Evolutionary conservation across 106 monocot genomes (phyloP).

Genomic region (Dendrobium catenatum): DNA sequence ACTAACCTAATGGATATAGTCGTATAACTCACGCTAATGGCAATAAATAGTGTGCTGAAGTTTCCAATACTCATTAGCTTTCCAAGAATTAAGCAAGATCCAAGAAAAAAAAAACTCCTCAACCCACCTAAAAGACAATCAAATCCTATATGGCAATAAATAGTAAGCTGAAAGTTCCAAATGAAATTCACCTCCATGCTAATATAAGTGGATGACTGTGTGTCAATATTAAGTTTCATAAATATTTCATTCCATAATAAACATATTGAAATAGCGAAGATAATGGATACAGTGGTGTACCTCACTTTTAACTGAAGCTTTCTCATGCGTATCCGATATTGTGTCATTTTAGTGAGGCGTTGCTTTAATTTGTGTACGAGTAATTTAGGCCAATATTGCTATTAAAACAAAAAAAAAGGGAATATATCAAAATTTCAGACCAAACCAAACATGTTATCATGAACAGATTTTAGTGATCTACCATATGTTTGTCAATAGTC

Average conservation of each 20-base stretch:
- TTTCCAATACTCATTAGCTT: too few relatives aligned
- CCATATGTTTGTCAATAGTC: constrained; percentile 82
- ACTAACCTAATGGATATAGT: constrained; percentile 2
- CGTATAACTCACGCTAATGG: constrained; percentile 60
- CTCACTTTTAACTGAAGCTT: constrained; percentile 94
- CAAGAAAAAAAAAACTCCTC: too few relatives aligned
- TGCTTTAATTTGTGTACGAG: constrained; percentile 96
- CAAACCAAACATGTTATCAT: neutral
- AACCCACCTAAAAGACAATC: neutral
- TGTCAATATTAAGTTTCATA: neutral
- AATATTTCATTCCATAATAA: neutral
- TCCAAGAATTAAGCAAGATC: too few relatives aligned
- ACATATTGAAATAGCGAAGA: neutral
- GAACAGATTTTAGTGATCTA: constrained; percentile 19
- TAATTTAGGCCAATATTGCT: constrained; percentile 96
- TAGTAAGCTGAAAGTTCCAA: neutral
- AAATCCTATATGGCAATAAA: neutral
- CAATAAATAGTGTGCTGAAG: too few relatives aligned
- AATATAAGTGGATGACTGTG: neutral
- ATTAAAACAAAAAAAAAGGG: constrained; percentile 8
- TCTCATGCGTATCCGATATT: constrained; percentile 87
- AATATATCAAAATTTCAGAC: neutral
- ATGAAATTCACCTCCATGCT: neutral
- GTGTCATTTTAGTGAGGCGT: constrained; percentile 97
- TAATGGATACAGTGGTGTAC: constrained; percentile 21